phyloP scores from a whole-genome alignment of 1,284 basidiomycete genomes.

The Ustilago curta region DNA sequence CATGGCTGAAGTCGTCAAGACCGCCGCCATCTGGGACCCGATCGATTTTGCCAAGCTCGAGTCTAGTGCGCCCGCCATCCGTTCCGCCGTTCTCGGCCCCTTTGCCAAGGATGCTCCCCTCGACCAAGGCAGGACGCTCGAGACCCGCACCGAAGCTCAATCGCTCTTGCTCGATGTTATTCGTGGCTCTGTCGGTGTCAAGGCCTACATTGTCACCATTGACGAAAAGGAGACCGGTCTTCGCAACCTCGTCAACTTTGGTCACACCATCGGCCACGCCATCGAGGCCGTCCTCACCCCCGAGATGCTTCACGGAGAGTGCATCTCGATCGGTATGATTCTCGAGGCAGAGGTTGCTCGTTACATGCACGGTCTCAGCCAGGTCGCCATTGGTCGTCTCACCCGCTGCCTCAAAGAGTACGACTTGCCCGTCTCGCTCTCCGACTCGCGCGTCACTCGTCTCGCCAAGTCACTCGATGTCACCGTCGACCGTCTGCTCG shows the following conservation, averaged over 20 bases:
- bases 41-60: conserved; percentile 68
- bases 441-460: conserved; percentile 70
- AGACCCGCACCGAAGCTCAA: conserved; percentile 62
- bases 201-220: conserved; percentile 68
- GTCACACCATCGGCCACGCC: conserved; percentile 68
- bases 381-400: conserved; percentile 65
- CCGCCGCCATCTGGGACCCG: conserved; percentile 69
- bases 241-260: conserved; percentile 69
- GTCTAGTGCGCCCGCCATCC: conserved; percentile 61
- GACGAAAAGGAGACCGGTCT: conserved; percentile 69
- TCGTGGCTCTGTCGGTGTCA: conserved; percentile 68
- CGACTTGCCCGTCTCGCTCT: conserved; percentile 63
- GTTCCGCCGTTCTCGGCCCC: conserved; percentile 63
- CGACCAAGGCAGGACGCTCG: conserved; percentile 61
- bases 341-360: conserved; percentile 68
- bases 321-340: conserved; percentile 68
- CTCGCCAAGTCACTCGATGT: conserved; percentile 79
- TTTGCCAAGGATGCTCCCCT: conserved; percentile 44
- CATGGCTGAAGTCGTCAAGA: conserved; percentile 94
- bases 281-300: conserved; percentile 69
- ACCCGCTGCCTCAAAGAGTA: conserved; percentile 64
- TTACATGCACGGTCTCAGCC: conserved; percentile 61
- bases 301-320: conserved; percentile 68
- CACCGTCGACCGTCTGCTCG: conserved; percentile 84
- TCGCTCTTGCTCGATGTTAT: conserved; percentile 68